Base-by-base conservation (phyloP, 805 yeast genomes). In the Sugiyamaella boreocaroliniensis region DNA sequence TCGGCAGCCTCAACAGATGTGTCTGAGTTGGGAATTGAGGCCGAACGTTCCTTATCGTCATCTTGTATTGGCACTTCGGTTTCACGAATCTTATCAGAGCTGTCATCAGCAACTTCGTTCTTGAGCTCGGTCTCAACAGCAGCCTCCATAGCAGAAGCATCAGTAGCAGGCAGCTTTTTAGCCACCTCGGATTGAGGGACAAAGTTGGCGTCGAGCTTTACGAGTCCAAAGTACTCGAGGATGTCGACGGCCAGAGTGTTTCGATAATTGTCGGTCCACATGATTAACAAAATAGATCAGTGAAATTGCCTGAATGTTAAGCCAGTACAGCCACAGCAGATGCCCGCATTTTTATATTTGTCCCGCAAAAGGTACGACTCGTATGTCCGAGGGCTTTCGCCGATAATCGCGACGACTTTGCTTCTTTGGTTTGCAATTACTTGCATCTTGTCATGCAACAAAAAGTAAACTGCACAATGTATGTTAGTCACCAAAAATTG, bases 191-290 rank as follows among this genome's bases (percentile, higher is more conserved):
- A 14, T 16, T 54, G 57, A 6, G 52, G 50, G 16, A 43, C 14
- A 45, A 54, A 54, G 40, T 52, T 52, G 16, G 40, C 46, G 41
- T 43, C 34, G 26, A 55, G 41, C 26, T 45, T 50, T 18, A 51
- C 53, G 11, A 44, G 34, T 14, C 57, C 57, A 20, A 34, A 4
- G 16, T n/a, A 10, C 45, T 55, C 58, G 11, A 55, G 47, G 11
- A 54, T 26, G 32, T 55, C 58, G 11, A 49, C 49, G 2, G 54
- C 29, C n/a, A 48, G 42, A n/a, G 57, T 51, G 43, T 55, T 54
- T 18, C 53, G 26, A 32, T 47, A 54, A 19, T 34, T 43, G n/a
- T 49, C 54, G 19, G 49, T 32, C 49, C 54, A 54, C 45, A 22
- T 40, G 37, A 14, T 32, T 11, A 32, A 11, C n/a, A 32, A 32